phyloP scores from a whole-genome alignment of 2,329 filamentous ascomycete genomes.

The Dactylellina leptospora region DNA sequence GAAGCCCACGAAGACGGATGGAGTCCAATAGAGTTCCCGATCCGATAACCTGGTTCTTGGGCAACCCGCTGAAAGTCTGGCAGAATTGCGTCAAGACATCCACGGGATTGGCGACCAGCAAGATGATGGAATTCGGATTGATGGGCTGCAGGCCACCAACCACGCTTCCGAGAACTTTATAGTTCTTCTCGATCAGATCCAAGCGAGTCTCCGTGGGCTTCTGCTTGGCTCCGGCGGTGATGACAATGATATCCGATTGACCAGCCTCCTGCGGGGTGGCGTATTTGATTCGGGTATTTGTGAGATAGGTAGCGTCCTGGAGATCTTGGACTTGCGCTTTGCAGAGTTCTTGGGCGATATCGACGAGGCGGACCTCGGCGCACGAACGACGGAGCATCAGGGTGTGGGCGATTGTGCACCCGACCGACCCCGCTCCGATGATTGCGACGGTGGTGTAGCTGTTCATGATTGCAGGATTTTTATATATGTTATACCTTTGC shows the following conservation, averaged over 20 bases:
- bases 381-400: slow-evolving; percentile 58
- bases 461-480: slow-evolving; percentile 14
- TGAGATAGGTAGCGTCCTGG: slow-evolving; percentile 58
- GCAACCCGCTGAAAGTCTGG: slow-evolving; percentile 58
- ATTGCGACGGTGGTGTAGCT: slow-evolving; percentile 45
- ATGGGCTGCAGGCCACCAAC: slow-evolving; percentile 57
- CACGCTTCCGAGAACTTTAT: slow-evolving; percentile 57
- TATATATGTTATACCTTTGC: slow-evolving; percentile 2
- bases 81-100: slow-evolving; percentile 59
- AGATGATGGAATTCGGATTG: slow-evolving; percentile 58
- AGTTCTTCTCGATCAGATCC: slow-evolving; percentile 59
- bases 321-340: slow-evolving; percentile 59
- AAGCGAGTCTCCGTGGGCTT: slow-evolving; percentile 59
- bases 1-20: slow-evolving; percentile 57
- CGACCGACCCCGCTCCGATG: slow-evolving; percentile 58
- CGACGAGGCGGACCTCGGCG: slow-evolving; percentile 59
- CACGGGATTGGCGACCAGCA: slow-evolving; percentile 59
- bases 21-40: slow-evolving; percentile 59
- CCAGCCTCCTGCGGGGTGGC: slow-evolving; percentile 58
- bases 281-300: slow-evolving; percentile 57
- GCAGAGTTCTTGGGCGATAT: slow-evolving; percentile 58
- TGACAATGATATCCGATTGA: slow-evolving; percentile 58
- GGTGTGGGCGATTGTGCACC: slow-evolving; percentile 59
- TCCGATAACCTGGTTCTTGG: slow-evolving; percentile 58
- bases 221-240: slow-evolving; percentile 60